phyloP scores from a whole-genome alignment of 1,139 yeast species.

The Kodamaea derodonti region DNA sequence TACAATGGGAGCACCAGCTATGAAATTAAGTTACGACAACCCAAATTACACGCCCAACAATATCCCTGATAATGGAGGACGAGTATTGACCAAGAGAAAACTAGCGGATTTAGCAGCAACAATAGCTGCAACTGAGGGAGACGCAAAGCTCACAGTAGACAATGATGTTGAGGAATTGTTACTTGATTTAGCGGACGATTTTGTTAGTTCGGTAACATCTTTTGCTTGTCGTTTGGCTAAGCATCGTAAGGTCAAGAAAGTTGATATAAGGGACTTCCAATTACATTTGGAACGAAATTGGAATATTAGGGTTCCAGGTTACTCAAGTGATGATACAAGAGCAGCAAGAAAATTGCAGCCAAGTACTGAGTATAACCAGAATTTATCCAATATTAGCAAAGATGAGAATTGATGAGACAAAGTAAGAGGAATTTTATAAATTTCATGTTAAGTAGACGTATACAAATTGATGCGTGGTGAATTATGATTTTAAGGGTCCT shows the following conservation, averaged over 20 bases:
- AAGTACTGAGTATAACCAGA: constrained; percentile 50
- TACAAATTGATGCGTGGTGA: too few species aligned
- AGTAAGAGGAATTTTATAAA: background rate
- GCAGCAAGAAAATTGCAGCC: constrained; percentile 82
- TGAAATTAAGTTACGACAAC: constrained; percentile 10
- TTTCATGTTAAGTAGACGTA: background rate
- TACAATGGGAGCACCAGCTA: constrained; percentile 7
- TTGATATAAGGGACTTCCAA: constrained; percentile 88
- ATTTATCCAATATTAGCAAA: constrained; percentile 5
- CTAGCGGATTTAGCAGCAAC: constrained; percentile 79
- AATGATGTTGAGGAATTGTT: constrained; percentile 93
- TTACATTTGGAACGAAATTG: constrained; percentile 90
- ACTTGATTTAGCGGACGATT: constrained; percentile 92
- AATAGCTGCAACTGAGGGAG: constrained; percentile 81
- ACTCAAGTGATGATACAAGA: constrained; percentile 82
- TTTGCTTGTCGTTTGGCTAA: constrained; percentile 95
- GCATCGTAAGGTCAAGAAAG: constrained; percentile 81
- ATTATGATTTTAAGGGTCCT: too few species aligned
- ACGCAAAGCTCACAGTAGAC: constrained; percentile 85
- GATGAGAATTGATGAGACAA: background rate
- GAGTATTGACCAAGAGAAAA: constrained; percentile 86
- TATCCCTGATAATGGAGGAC: constrained; percentile 55
- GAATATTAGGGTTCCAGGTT: constrained; percentile 94
- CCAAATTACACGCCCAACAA: constrained; percentile 28
- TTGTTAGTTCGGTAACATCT: constrained; percentile 82